Conservation (phyloP, 2,329 filamentous ascomycete species). For the Aspergillus sp. region DNA sequence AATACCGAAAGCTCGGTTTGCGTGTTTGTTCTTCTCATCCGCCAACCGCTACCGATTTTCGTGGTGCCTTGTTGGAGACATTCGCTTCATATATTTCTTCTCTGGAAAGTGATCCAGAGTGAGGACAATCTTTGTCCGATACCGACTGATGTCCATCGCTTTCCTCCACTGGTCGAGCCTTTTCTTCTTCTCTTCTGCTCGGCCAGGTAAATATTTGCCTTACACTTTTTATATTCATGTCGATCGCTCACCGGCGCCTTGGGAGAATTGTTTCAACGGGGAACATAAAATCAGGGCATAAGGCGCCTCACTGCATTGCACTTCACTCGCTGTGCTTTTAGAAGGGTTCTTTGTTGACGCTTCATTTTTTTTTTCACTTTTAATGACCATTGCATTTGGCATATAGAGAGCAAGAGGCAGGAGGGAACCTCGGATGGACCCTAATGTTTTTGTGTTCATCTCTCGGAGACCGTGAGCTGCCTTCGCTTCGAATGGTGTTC, state of each 20-base stretch:
- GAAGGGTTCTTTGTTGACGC: constrained; percentile 23
- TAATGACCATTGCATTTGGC: constrained; percentile 33
- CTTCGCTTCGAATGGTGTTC: too few relatives aligned
- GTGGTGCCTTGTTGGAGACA: constrained; percentile 30
- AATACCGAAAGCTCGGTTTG: constrained; percentile 31
- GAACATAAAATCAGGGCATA: constrained; percentile 25
- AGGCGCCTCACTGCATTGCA: constrained; percentile 32
- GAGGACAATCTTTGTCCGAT: constrained; percentile 22
- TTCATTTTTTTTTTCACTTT: constrained; percentile 18
- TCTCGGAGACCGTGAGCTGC: neutral
- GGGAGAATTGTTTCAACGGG: constrained; percentile 19
- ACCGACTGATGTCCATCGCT: constrained; percentile 36
- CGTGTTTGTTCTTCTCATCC: neutral
- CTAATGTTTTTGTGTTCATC: constrained; percentile 1
- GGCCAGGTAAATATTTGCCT: constrained; percentile 27
- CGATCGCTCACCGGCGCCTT: constrained; percentile 41
- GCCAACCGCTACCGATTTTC: constrained; percentile 3
- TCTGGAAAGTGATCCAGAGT: constrained; percentile 14
- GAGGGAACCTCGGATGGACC: neutral
- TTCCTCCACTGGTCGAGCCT: constrained; percentile 30
- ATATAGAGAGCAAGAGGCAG: constrained; percentile 27
- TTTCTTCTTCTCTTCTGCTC: constrained; percentile 28
- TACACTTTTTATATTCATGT: constrained; percentile 33
- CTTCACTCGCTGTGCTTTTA: constrained; percentile 40
- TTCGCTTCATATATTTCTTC: constrained; percentile 38